These are phyloP conservation scores for Hanseniaspora uvarum DNA, from an alignment of 1,139 yeast genomes.

Conservation along the genomic window DNA sequence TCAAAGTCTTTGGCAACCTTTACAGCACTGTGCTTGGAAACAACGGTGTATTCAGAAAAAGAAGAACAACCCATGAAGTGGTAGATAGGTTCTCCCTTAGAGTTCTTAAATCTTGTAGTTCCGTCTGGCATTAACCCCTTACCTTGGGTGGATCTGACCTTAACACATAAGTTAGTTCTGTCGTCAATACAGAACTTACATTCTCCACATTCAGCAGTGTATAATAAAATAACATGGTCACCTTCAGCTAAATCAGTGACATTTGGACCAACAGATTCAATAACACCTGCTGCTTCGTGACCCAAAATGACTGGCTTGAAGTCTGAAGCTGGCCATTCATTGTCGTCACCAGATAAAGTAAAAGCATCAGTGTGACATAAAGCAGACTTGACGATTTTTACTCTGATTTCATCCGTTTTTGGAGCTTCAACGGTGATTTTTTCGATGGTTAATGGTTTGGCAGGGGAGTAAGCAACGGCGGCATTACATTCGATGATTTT, in stretches of 20 bases:
- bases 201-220: conserved; percentile 92
- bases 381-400: conserved; percentile 77
- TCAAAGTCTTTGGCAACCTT: conserved; percentile 80
- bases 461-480: conserved; percentile 96
- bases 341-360: conserved; percentile 86
- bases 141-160: conserved; percentile 87
- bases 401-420: conserved; percentile 92
- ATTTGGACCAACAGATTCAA: conserved; percentile 16
- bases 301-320: conserved; percentile 87
- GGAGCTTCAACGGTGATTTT: conserved; percentile 88
- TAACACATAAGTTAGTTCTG: conserved; percentile 86
- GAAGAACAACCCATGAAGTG: conserved; percentile 98
- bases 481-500: conserved; percentile 83
- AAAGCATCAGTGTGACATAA: conserved; percentile 98
- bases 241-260: conserved; percentile 58
- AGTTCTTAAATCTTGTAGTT: conserved; percentile 66
- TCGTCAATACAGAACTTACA: conserved; percentile 94
- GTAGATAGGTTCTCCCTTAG: conserved; percentile 69
- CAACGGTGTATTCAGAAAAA: conserved; percentile 92
- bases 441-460: conserved; percentile 73
- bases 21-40: conserved; percentile 94
- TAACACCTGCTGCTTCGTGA: conserved; percentile 91
- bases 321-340: conserved; percentile 53
- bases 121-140: conserved; percentile 95
- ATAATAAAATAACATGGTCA: conserved; percentile 80